A percentile compares a stretch with the other conserved stretches of the same genome.
Conservation (phyloP, 1,284 basidiomycete genomes). For the Trametes hirsuta region DNA sequence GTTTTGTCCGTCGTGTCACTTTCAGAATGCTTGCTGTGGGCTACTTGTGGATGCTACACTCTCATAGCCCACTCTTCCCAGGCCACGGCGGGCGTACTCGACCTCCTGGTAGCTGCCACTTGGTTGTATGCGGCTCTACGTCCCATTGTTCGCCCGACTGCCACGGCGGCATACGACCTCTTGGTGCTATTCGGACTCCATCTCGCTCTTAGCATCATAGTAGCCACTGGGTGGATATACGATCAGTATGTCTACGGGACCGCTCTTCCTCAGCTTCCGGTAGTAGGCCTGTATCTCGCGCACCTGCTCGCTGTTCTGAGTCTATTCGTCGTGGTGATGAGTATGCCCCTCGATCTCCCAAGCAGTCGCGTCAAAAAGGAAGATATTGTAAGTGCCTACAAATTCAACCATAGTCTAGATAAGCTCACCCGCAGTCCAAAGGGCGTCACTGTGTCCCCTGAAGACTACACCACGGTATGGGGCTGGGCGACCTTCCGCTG, state of each 20-base stretch:
- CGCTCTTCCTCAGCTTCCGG: conserved; percentile 40
- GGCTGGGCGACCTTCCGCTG: conserved; percentile 81
- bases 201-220: conserved; percentile 43
- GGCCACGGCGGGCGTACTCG: conserved; percentile 35
- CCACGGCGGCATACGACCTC: conserved; percentile 57
- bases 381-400: conserved; percentile 49
- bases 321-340: conserved; percentile 49
- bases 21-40: conserved; percentile 53
- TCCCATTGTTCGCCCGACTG: conserved; percentile 43
- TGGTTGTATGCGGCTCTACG: conserved; percentile 62
- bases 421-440: conserved; percentile 27
- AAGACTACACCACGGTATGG: conserved; percentile 78
- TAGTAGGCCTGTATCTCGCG: conserved; percentile 37
- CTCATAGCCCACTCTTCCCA: conserved; percentile 34
- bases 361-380: conserved; percentile 48
- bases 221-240: conserved; percentile 53
- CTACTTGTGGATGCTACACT: conserved; percentile 48
- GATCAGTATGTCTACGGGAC: conserved; percentile 42
- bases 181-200: conserved; percentile 52
- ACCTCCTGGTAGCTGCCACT: conserved; percentile 47
- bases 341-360: conserved; percentile 63
- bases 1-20: conserved; percentile 54
- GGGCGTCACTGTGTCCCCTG: conserved; percentile 61
- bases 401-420: neutral
- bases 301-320: conserved; percentile 47